These are phyloP conservation scores for Podospora didyma DNA, from an alignment of 495 filamentous ascomycete genomes.

Conservation along the genomic window DNA sequence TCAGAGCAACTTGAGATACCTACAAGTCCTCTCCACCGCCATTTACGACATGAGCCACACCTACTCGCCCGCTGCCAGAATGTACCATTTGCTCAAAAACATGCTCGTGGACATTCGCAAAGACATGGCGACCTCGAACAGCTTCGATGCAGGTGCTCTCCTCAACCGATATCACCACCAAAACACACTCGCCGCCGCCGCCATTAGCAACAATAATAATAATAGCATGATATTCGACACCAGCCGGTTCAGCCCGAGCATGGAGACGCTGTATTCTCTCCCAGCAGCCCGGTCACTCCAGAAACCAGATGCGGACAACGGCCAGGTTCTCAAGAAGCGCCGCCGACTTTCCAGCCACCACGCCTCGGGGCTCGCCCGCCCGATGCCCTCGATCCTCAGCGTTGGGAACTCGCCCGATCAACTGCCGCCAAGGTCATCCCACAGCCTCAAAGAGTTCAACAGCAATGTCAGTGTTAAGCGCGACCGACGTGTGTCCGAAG, in stretches of 20 bases:
- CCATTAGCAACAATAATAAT: background rate
- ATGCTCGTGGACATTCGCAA: slow-evolving; percentile 31
- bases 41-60: slow-evolving; percentile 42
- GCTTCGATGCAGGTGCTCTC: slow-evolving; percentile 3
- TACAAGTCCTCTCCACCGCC: slow-evolving; percentile 32
- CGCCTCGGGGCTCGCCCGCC: background rate
- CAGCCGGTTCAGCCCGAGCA: slow-evolving; percentile 7
- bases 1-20: slow-evolving; percentile 29
- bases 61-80: slow-evolving; percentile 34
- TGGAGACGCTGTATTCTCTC: background rate
- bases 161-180: background rate
- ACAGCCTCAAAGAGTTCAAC: background rate
- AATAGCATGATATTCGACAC: slow-evolving; percentile 7
- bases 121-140: slow-evolving; percentile 20
- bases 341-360: background rate
- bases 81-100: slow-evolving; percentile 32
- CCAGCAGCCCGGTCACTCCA: background rate
- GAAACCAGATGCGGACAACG: background rate
- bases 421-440: slow-evolving; percentile 10
- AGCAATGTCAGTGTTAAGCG: background rate
- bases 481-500: background rate
- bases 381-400: background rate
- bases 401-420: background rate
- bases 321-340: background rate
- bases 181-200: slow-evolving; percentile 1